Evolutionary conservation across 345 rosid genomes (phyloP), one percentile per base, ranked within the genome.

Genomic region (Moringa oleifera): DNA sequence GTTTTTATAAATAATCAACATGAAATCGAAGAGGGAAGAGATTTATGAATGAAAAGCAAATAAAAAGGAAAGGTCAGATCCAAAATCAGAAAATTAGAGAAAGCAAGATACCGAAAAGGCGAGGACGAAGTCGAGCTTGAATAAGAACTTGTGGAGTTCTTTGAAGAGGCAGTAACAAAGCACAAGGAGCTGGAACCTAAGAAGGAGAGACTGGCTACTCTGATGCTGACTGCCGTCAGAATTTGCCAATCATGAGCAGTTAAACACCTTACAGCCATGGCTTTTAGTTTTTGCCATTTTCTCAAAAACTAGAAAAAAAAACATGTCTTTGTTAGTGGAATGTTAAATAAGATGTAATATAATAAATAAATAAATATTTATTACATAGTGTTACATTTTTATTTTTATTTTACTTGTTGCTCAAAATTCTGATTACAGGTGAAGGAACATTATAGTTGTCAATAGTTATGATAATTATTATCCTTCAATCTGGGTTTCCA

Each of bases 71-170:
- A 25, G 0, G 17, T 1, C 12, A 41, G 47, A 33, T 5, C 5
- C 6, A 33, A 11, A 33, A 52, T n/a, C n/a, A n/a, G n/a, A 17
- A 18, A n/a, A 53, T 2, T 62, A 63, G 33, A 33, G 23, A 55
- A n/a, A 19, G 65, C 24, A 53, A 25, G 70, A 57, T 84, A 87
- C 98, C 3, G 96, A 84, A 72, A 90, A 85, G 51, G 97, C 93
- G 25, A 93, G 98, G 81, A 81, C 87, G 85, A 89, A 87, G 75
- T 89, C 87, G 77, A 93, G 98, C 85, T 93, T 93, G 85, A 93
- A 90, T 68, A 97, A 93, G 85, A 89, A 85, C 70, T 93, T 93
- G 77, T 91, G 90, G 37, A 93, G 97, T 63, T 93, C 96, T 67
- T 83, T 84, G 87, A 87, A 87, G 79, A 93, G 96, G 23, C 76